These are phyloP conservation scores for Porpolomopsis calyptriformis DNA, from an alignment of 768 basidiomycete species.

Conservation along the genomic window DNA sequence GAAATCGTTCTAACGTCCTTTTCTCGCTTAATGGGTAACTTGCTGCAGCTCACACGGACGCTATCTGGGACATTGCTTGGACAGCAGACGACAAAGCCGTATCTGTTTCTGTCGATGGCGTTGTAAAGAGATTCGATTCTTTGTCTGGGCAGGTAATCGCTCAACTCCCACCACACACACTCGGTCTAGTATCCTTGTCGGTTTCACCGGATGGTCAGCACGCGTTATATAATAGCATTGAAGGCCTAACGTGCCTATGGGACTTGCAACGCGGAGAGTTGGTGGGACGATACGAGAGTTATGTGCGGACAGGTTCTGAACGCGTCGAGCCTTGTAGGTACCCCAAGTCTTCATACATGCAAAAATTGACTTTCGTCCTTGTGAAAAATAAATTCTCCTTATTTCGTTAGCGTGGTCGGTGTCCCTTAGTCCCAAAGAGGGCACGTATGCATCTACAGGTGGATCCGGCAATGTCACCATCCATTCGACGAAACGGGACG, in stretches of 20 bases:
- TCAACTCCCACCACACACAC: constrained; percentile 59
- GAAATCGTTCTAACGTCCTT: constrained; percentile 7
- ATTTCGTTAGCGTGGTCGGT: constrained; percentile 63
- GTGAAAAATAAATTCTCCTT: background rate
- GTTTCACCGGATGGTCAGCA: constrained; percentile 51
- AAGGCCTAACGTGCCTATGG: constrained; percentile 72
- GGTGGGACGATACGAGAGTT: constrained; percentile 65
- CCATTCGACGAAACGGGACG: constrained; percentile 55
- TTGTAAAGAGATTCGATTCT: constrained; percentile 63
- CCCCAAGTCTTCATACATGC: no score
- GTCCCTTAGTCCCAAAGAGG: constrained; percentile 65
- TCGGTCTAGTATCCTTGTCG: constrained; percentile 77
- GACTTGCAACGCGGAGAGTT: constrained; percentile 54
- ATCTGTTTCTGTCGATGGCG: constrained; percentile 71
- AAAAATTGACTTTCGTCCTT: no score
- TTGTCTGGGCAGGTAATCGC: constrained; percentile 51
- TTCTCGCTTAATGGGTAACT: background rate
- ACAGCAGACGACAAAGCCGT: constrained; percentile 52
- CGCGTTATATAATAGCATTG: constrained; percentile 73
- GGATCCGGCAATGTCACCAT: constrained; percentile 61
- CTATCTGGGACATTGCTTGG: constrained; percentile 73
- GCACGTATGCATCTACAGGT: constrained; percentile 65
- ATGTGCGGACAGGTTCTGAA: constrained; percentile 32
- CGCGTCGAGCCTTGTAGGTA: constrained; percentile 57
- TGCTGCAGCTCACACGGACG: constrained; percentile 60